phyloP scores from a whole-genome alignment of 2,329 filamentous ascomycete species.

The Phaeophleospora eucalypticola region DNA sequence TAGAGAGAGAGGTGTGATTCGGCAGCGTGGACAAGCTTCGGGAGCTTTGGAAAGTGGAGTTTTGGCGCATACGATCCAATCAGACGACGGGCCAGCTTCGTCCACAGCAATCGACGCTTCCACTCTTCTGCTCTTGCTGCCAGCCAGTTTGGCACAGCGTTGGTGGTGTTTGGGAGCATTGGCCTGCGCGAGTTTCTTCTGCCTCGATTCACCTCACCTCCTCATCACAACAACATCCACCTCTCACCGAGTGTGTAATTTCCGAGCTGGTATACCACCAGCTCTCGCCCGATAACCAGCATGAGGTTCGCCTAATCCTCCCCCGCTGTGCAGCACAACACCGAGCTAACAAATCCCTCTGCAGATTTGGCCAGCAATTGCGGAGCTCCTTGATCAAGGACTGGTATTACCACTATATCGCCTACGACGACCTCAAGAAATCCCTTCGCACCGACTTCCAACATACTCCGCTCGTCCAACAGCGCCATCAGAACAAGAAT shows the following conservation, averaged over 20 bases:
- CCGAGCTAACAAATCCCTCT: background rate
- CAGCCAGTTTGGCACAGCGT: no score
- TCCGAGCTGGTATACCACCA: background rate
- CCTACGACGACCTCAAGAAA: conserved; percentile 88
- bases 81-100: background rate
- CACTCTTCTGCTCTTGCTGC: no score
- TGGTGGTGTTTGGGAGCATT: no score
- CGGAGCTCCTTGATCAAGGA: conserved; percentile 93
- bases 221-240: background rate
- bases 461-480: conserved; percentile 41
- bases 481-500: conserved; percentile 28
- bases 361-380: conserved; percentile 90
- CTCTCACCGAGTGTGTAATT: background rate
- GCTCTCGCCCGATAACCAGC: background rate
- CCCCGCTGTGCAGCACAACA: background rate
- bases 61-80: background rate
- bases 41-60: background rate
- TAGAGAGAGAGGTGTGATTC: background rate
- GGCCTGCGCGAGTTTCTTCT: no score
- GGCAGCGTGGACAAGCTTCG: background rate
- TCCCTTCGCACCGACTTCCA: conserved; percentile 73
- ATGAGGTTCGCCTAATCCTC: conserved; percentile 12
- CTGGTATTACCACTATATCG: conserved; percentile 97
- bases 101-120: no score
- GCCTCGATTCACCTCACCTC: background rate